A percentile compares a stretch with the other conserved stretches of the same genome.
Conservation (phyloP, 345 rosid species). For the Cardiospermum halicacabum region DNA sequence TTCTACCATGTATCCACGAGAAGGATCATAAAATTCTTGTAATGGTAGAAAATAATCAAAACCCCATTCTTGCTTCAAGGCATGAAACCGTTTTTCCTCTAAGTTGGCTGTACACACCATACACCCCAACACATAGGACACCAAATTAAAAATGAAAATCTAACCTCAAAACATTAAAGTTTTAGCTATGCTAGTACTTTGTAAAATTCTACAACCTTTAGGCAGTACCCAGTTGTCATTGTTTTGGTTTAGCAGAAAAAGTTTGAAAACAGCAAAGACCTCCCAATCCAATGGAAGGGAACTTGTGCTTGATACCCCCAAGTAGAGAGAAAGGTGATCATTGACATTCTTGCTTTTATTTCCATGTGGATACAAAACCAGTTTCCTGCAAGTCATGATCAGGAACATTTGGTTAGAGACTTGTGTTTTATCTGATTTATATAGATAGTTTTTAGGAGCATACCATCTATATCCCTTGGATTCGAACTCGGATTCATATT, state of each 20-base stretch:
- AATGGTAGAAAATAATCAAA: constrained; percentile 30
- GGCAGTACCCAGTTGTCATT: constrained; percentile 26
- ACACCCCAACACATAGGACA: neutral
- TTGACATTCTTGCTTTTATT: constrained; percentile 50
- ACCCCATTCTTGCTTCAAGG: constrained; percentile 35
- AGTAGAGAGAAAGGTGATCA: constrained; percentile 49
- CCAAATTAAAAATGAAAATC: constrained; percentile 1
- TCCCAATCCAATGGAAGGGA: constrained; percentile 49
- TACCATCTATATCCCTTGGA: constrained; percentile 78
- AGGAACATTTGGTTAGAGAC: too few species aligned
- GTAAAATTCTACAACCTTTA: constrained; percentile 27
- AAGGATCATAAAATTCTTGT: constrained; percentile 18
- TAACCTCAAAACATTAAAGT: too few species aligned
- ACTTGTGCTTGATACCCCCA: constrained; percentile 39
- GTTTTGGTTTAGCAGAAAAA: constrained; percentile 49
- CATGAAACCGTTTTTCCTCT: constrained; percentile 32
- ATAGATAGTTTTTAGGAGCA: too few species aligned
- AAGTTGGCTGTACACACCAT: constrained; percentile 21
- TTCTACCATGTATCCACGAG: constrained; percentile 33
- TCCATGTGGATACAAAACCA: constrained; percentile 58
- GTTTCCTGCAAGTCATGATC: constrained; percentile 41
- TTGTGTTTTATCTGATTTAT: too few species aligned
- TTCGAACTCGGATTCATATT: constrained; percentile 63
- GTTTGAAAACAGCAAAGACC: constrained; percentile 37
- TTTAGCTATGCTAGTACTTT: neutral